phyloP scores from a whole-genome alignment of 1,139 yeast genomes.

The Arxiozyma bovina region DNA sequence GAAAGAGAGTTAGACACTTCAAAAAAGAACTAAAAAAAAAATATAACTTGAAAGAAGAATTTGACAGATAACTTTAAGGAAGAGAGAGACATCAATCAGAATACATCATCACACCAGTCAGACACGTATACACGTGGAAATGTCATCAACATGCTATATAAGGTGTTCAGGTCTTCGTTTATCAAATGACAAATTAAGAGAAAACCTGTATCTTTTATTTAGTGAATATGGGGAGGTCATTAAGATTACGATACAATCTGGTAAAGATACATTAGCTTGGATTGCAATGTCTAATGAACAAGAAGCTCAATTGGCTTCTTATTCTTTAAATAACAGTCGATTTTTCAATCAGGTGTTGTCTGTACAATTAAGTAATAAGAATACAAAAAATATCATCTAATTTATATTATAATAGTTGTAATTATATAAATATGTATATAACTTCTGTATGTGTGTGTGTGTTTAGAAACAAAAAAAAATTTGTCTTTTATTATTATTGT shows the following conservation, averaged over 20 bases:
- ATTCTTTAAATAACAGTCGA: neutral
- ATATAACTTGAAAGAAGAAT: no score
- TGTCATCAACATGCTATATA: conserved; percentile 1
- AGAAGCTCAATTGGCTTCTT: conserved; percentile 24
- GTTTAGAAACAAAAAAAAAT: neutral
- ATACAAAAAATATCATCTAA: neutral
- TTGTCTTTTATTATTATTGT: no score
- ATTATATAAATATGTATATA: neutral
- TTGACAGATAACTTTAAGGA: no score
- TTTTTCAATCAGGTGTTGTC: neutral
- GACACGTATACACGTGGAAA: no score
- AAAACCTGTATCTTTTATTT: conserved; percentile 24
- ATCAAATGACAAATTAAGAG: conserved; percentile 14
- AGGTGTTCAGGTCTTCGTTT: neutral
- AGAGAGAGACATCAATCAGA: no score
- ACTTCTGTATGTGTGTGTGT: conserved; percentile 13
- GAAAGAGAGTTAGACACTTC: no score
- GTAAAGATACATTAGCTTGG: neutral
- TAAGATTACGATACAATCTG: conserved; percentile 11
- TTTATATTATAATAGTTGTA: neutral
- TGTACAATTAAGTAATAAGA: neutral
- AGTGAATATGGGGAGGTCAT: conserved; percentile 30
- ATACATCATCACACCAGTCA: no score
- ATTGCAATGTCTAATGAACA: conserved; percentile 18
- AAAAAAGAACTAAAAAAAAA: no score